Evolutionary conservation across 495 filamentous ascomycete species (phyloP).

Genomic region (Talaromyces adpressus): DNA sequence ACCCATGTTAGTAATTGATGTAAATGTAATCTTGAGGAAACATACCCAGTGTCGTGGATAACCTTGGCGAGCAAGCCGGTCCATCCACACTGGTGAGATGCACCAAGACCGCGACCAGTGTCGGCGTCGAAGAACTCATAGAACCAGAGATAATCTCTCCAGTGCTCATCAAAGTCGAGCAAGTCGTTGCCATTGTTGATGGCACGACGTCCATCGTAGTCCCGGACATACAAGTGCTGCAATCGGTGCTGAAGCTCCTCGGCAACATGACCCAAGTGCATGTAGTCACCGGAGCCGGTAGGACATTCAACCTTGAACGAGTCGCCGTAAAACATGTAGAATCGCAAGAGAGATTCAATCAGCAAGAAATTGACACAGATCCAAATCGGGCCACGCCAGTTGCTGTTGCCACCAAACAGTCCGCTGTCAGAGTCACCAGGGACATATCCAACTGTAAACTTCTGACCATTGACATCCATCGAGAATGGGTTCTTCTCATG

Average conservation of each 20-base stretch:
- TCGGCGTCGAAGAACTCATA: constrained; percentile 97
- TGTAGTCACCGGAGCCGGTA: constrained; percentile 85
- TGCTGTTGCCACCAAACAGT: constrained; percentile 94
- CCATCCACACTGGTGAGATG: constrained; percentile 95
- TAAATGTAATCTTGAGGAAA: neutral
- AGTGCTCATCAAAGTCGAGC: constrained; percentile 84
- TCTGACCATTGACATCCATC: constrained; percentile 93
- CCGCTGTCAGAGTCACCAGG: constrained; percentile 91
- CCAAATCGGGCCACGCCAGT: constrained; percentile 95
- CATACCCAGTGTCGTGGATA: constrained; percentile 93
- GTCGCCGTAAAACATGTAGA: constrained; percentile 93
- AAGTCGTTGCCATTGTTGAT: constrained; percentile 75
- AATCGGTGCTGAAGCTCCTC: constrained; percentile 94
- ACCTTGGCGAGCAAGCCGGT: constrained; percentile 93
- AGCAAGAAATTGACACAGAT: constrained; percentile 93
- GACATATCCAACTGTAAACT: constrained; percentile 82
- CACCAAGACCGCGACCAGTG: constrained; percentile 78
- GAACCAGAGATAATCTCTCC: constrained; percentile 93
- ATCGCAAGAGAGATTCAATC: constrained; percentile 83
- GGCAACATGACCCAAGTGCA: constrained; percentile 95
- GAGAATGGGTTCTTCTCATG: constrained; percentile 86
- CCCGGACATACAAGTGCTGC: constrained; percentile 81
- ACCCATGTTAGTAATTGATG: constrained; percentile 5
- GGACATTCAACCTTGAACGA: constrained; percentile 86
- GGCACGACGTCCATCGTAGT: constrained; percentile 77